Evolutionary conservation across 148 eudicot genomes (phyloP), one percentile per base, ranked within the genome.

Genomic region (Polygonum maritimum): DNA sequence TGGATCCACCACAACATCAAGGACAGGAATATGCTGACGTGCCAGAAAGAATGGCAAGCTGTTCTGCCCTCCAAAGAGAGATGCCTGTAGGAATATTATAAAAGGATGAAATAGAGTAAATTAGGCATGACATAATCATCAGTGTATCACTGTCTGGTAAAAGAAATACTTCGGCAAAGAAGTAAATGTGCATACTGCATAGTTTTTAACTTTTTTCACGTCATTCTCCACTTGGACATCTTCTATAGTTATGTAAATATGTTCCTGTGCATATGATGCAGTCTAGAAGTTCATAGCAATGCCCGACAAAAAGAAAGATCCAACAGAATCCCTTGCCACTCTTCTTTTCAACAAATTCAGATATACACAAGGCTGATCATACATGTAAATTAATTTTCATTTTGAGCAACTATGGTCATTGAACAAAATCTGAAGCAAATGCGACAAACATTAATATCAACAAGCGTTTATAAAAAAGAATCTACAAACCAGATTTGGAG

Each of bases 21-120:
- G 79, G 74, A 77, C 79, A 63, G 81, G 80, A 82, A 82, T 67
- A 62, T 75, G 49, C 10, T 83, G 87, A 21, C 92, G 87, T 55
- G 87, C 86, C 63, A 89, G 63, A 58, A 85, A 85, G 38, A 74
- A 79, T 45, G 91, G 91, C 80, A 88, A 83, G 36, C 81, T 79
- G 72, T 79, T 77, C 78, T 79, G 81, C 55, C 89, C 88, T 44
- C 92, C 89, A 52, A 88, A 86, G 75, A 86, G 84, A 80, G 86
- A 79, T 36, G 86, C 86, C 92, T 88, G 80, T 57, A 77, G 40
- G 44, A 73, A 72, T 48, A 74, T 18, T 78, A 78, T 31, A 65
- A 76, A 57, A 81, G 1, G 8, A 35, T 65, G 18, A 65, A 33
- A 65, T 65, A 3, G 71, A 21, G 63, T 21, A 57, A 7, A 57